Evolutionary conservation across 805 yeast genomes (phyloP).

Genomic region (Maudiozyma saulgeensis): DNA sequence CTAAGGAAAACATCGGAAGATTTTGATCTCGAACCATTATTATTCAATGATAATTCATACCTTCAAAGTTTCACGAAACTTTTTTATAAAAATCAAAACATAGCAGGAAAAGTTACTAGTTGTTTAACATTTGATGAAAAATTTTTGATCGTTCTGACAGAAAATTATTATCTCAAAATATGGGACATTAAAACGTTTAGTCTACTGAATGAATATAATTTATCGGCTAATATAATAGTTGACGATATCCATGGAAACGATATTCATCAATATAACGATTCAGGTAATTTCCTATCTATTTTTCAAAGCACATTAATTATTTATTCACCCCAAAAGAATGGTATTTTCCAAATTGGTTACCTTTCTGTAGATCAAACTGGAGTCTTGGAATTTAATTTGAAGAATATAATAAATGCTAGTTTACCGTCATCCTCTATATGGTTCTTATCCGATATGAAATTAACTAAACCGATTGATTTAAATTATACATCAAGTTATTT

Average conservation of each 20-base stretch:
- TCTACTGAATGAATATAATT: constrained; percentile 13
- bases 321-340: constrained; percentile 36
- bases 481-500: constrained; percentile 16
- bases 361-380: constrained; percentile 14
- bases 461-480: constrained; percentile 17
- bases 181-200: constrained; percentile 21
- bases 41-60: constrained; percentile 50
- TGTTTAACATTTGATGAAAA: constrained; percentile 13
- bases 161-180: constrained; percentile 20
- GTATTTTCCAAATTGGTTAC: constrained; percentile 35
- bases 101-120: constrained; percentile 16
- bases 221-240: constrained; percentile 7
- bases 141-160: constrained; percentile 20
- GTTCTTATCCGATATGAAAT: constrained; percentile 25
- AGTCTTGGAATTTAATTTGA: constrained; percentile 6
- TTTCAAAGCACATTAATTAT: constrained; percentile 27
- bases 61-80: constrained; percentile 28
- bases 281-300: constrained; percentile 32
- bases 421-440: constrained; percentile 25
- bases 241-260: constrained; percentile 8
- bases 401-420: constrained; percentile 15
- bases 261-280: constrained; percentile 13
- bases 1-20: constrained; percentile 26
- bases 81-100: constrained; percentile 12
- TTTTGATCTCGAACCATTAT: constrained; percentile 31